These are phyloP conservation scores for Salix dunnii DNA, from an alignment of 345 rosid genomes.

Conservation along the genomic window DNA sequence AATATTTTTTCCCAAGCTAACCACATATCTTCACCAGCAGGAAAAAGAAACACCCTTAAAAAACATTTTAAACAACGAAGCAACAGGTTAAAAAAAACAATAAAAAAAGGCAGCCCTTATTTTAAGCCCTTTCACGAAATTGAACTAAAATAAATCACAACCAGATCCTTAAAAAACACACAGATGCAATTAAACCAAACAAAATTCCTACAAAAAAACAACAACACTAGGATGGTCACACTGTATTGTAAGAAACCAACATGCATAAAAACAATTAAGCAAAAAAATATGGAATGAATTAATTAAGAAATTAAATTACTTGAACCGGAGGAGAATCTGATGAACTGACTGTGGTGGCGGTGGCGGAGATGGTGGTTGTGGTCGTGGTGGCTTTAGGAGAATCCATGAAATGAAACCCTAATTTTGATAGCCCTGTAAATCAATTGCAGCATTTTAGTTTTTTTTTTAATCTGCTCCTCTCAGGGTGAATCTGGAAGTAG, in stretches of 20 bases:
- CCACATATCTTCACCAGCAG: background rate
- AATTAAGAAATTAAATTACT: constrained; percentile 16
- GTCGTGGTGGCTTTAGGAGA: constrained; percentile 24
- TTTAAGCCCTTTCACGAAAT: background rate
- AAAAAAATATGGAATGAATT: background rate
- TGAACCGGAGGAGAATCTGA: constrained; percentile 39
- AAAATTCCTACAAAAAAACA: background rate
- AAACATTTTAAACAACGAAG: no score
- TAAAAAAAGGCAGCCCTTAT: background rate
- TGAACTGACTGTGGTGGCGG: background rate
- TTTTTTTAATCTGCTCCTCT: background rate
- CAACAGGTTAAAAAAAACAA: no score
- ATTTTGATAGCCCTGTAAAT: background rate
- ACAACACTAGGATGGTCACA: no score
- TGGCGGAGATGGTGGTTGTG: background rate
- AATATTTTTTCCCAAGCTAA: no score
- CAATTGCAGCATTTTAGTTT: constrained; percentile 24
- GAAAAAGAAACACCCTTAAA: background rate
- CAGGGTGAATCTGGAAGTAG: background rate
- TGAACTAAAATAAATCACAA: background rate
- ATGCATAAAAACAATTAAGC: no score
- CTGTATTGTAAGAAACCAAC: no score
- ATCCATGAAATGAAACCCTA: constrained; percentile 25
- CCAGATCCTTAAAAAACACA: background rate
- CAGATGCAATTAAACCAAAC: background rate